Base-by-base conservation (phyloP, 257 asterid genomes). In the Rubia yunnanensis region DNA sequence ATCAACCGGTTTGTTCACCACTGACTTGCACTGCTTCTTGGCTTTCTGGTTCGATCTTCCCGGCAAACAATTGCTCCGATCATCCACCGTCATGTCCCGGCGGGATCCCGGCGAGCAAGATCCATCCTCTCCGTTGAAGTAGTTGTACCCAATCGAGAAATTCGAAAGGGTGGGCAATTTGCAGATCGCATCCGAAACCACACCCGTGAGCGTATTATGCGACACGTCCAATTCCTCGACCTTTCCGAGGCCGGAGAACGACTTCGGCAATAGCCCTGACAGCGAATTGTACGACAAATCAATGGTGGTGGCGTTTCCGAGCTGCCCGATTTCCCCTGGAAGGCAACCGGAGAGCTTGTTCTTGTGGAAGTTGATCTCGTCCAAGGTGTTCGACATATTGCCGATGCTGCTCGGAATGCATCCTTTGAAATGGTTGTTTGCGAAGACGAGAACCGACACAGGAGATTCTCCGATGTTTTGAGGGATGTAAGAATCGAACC, bases 341-440 rank as follows among this genome's bases (percentile, higher is more conserved):
- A 79, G 60, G 58, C 84, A 72, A 10, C 83, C 80, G 0, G 67
- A 61, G 38, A 78, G 63, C 24, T 69, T 30, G 46, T 74, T 74
- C 38, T 74, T 75, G 34, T 13, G 6, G 69, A 78, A 65, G 30
- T 66, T 10, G 5, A 79, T 59, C 53, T 79, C 77, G 7, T 76
- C 72, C 75, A 76, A 70, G 2, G 77, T 76, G 63, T 59, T 73
- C 35, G 39, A 62, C 84, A 76, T 79, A 23, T 70, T 70, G 22
- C 77, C 81, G 27, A 79, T 64, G 71, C 64, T 73, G 4, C 34
- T 60, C 0, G 84, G 84, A 67, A 79, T 79, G 76, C 81, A 70
- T 5, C 84, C 79, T 9, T 70, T 55, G 18, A 79, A 72, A 23
- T 73, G 39, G 66, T 79, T 79, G 63, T 79, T 59, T 0, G 84